Conservation (phyloP, 1,139 yeast species). For the Komagataea norvegica region DNA sequence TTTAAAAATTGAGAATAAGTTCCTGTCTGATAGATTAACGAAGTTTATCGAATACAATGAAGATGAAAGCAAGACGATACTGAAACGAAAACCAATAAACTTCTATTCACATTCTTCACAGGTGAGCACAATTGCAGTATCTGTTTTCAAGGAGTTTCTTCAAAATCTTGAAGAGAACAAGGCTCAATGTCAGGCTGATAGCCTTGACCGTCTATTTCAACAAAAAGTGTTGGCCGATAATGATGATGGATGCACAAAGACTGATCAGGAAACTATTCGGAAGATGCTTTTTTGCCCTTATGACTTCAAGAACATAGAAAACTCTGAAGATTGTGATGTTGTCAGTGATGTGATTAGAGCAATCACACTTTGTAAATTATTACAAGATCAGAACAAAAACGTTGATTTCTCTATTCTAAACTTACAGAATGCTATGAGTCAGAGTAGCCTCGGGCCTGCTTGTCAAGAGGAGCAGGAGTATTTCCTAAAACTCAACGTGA, state of each 20-base stretch:
- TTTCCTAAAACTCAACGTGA: slow-evolving; percentile 10
- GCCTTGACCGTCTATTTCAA: neutral
- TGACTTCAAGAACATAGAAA: slow-evolving; percentile 2
- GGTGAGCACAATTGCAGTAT: neutral
- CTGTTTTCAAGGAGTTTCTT: slow-evolving; percentile 5
- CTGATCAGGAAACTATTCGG: neutral
- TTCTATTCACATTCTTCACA: slow-evolving; percentile 6
- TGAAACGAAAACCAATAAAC: slow-evolving; percentile 6
- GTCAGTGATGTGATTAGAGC: slow-evolving; percentile 1
- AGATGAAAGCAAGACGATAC: neutral
- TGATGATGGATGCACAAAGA: neutral
- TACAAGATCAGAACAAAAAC: neutral
- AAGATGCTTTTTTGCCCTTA: slow-evolving; percentile 11
- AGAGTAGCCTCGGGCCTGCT: slow-evolving; percentile 7
- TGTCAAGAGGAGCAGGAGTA: slow-evolving; percentile 2
- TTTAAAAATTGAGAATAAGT: slow-evolving; percentile 4
- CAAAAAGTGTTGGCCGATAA: neutral
- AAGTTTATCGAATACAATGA: neutral
- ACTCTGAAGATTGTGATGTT: neutral
- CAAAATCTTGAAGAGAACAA: slow-evolving; percentile 1
- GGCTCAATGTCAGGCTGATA: neutral
- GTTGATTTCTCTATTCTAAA: slow-evolving; percentile 9
- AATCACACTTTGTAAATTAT: neutral
- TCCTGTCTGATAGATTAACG: slow-evolving; percentile 2
- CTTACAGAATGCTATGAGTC: slow-evolving; percentile 10